A percentile compares a stretch with the other conserved stretches of the same genome.
These are phyloP conservation scores for Lepiota venenata DNA, from an alignment of 768 basidiomycete genomes.

Conservation along the genomic window DNA sequence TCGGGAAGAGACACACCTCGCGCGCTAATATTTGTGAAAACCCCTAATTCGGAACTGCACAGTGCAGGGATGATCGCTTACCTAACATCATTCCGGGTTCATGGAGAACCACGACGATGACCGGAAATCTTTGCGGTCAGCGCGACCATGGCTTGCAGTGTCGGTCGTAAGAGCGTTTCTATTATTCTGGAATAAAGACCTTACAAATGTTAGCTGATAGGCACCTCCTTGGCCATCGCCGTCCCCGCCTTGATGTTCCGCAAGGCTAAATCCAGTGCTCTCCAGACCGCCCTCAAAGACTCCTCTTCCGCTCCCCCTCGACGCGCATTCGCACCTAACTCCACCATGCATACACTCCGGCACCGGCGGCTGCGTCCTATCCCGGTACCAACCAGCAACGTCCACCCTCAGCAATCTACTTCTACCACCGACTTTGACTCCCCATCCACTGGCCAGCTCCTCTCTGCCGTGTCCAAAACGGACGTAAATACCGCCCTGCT, in stretches of 20 bases:
- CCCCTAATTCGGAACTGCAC: too few relatives aligned
- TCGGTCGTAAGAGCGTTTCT: constrained; percentile 21
- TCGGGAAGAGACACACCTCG: too few relatives aligned
- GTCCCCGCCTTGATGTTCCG: constrained; percentile 34
- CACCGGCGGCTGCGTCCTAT: constrained; percentile 11
- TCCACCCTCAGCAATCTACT: neutral
- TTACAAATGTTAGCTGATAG: constrained; percentile 21
- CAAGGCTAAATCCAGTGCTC: constrained; percentile 19
- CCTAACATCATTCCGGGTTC: too few relatives aligned
- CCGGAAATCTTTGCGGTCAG: neutral
- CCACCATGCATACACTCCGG: constrained; percentile 2
- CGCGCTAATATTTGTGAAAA: too few relatives aligned
- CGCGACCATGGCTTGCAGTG: constrained; percentile 26
- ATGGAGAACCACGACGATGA: too few relatives aligned
- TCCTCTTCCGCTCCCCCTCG: constrained; percentile 27
- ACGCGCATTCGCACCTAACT: constrained; percentile 16
- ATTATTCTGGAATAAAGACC: too few relatives aligned
- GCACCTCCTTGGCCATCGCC: constrained; percentile 29
- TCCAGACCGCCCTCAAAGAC: constrained; percentile 23
- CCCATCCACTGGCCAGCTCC: constrained; percentile 24
- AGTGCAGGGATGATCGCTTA: too few relatives aligned
- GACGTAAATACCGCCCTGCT: constrained; percentile 50
- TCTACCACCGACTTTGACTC: constrained; percentile 15
- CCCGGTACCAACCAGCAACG: neutral
- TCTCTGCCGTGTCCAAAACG: constrained; percentile 33